Evolutionary conservation across 345 rosid species (phyloP), one percentile per base, ranked within the genome.

Genomic region (Citrus unshiu): DNA sequence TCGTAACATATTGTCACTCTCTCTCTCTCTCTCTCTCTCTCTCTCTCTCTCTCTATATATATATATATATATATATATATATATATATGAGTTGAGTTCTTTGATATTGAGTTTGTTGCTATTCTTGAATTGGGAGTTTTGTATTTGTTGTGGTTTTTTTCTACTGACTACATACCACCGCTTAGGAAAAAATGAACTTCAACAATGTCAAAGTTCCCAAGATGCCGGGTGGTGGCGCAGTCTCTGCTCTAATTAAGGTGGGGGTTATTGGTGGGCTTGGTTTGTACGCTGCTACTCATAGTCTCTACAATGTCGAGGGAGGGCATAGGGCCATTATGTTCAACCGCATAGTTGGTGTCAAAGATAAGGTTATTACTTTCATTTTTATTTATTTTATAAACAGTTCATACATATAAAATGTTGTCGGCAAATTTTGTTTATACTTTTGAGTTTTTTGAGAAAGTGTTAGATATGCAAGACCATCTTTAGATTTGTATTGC

Each of bases 171-270:
- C 19, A 67, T 18, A 46, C 32, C 40, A 46, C 25, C 34, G 7
- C 65, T 59, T 30, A 70, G 81, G 69, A 78, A 80, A 78, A 80
- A 71, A 89, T 87, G 91, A 88, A 85, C 81, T 66, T 89, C 76
- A 89, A 83, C 81, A 93, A 92, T 70, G 88, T 90, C 57, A 95
- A 89, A 86, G 92, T 95, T 70, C 98, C 98, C 16, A 92, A 91
- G 80, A 80, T 92, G 78, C 94, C 98, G 1, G 91, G 97, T 21
- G 90, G 91, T 46, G 98, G 95, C 71, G 89, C 92, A 7, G 60
- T 83, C 29, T 84, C 93, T 59, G 79, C 90, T 66, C 64, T 95
- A 86, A 64, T 95, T 79, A 93, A 88, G 91, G 63, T 91, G 35
- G 93, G 95, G 73, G 77, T 91, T 43, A 43, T 93, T 40, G 95